phyloP scores from a whole-genome alignment of 164 flowering plant species.

The Houttuynia cordata region DNA sequence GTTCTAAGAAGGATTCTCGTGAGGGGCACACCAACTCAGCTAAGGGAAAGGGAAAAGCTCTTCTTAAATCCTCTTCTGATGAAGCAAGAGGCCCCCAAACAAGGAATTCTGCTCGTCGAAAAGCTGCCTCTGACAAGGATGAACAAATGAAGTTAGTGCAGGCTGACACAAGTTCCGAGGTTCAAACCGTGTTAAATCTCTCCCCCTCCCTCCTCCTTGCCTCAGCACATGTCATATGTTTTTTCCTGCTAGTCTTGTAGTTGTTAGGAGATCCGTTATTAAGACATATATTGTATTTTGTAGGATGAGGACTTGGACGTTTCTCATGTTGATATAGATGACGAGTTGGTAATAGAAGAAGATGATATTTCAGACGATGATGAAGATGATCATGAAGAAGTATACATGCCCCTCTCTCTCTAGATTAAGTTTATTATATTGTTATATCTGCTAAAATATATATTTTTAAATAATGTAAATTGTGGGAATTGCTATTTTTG shows the following conservation, averaged over 20 bases:
- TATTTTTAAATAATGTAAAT: too few relatives aligned
- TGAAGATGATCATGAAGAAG: conserved; percentile 89
- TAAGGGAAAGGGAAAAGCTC: conserved; percentile 94
- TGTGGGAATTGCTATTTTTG: not conserved
- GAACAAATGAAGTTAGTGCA: conserved; percentile 44
- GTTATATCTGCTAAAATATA: not conserved
- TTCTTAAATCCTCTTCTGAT: conserved; percentile 64
- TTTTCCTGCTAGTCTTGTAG: not conserved
- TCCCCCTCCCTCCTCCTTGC: not conserved
- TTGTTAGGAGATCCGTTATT: too few relatives aligned
- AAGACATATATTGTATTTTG: conserved; percentile 1
- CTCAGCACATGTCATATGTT: not conserved
- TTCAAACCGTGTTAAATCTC: conserved; percentile 11
- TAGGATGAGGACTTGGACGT: conserved; percentile 90
- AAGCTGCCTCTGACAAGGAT: conserved; percentile 72
- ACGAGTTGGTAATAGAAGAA: conserved; percentile 91
- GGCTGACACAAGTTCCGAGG: conserved; percentile 82
- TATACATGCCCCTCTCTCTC: conserved; percentile 12
- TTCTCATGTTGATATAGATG: conserved; percentile 84
- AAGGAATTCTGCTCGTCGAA: conserved; percentile 75
- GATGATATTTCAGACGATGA: conserved; percentile 95
- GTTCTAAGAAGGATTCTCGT: conserved; percentile 45
- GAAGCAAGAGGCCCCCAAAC: conserved; percentile 76
- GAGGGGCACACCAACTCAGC: conserved; percentile 61
- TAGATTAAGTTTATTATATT: not conserved